These are phyloP conservation scores for Pythium brachiatum DNA, from an alignment of 352 stramenopile species.

Conservation along the genomic window DNA sequence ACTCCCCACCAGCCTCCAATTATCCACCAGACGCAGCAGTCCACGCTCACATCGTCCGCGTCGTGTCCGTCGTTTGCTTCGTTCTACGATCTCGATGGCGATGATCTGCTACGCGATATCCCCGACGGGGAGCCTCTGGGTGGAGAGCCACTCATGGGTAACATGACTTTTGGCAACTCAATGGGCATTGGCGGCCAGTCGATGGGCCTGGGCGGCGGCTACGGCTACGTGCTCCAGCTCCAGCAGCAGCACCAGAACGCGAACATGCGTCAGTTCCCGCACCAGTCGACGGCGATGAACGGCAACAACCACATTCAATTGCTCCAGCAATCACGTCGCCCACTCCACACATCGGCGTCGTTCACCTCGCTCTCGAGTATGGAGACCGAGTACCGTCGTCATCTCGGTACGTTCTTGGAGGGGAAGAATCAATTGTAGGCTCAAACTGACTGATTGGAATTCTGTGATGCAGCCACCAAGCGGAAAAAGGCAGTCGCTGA, in stretches of 20 bases:
- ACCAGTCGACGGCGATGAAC: constrained; percentile 35
- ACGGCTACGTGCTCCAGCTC: constrained; percentile 59
- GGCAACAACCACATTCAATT: constrained; percentile 16
- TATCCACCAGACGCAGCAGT: constrained; percentile 7
- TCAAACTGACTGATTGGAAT: not conserved
- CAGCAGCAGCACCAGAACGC: constrained; percentile 48
- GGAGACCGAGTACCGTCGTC: constrained; percentile 59
- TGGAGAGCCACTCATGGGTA: constrained; percentile 19
- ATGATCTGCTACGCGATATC: constrained; percentile 49
- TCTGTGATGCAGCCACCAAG: constrained; percentile 39
- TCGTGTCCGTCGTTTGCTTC: constrained; percentile 75
- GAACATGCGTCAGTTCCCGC: constrained; percentile 48
- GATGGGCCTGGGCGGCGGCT: constrained; percentile 37
- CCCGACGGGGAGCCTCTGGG: constrained; percentile 21
- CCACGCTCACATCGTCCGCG: constrained; percentile 56
- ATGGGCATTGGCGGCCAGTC: not conserved
- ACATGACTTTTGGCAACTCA: not conserved
- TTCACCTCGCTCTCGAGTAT: constrained; percentile 74
- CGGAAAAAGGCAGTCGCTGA: constrained; percentile 56
- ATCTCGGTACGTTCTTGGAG: constrained; percentile 33
- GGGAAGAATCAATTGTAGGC: not conserved
- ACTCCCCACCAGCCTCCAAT: not conserved
- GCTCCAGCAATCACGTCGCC: constrained; percentile 30
- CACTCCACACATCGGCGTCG: constrained; percentile 63
- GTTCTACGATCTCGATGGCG: constrained; percentile 46